phyloP scores from a whole-genome alignment of 176 grass and related monocot genomes.

The Zea luxurians region DNA sequence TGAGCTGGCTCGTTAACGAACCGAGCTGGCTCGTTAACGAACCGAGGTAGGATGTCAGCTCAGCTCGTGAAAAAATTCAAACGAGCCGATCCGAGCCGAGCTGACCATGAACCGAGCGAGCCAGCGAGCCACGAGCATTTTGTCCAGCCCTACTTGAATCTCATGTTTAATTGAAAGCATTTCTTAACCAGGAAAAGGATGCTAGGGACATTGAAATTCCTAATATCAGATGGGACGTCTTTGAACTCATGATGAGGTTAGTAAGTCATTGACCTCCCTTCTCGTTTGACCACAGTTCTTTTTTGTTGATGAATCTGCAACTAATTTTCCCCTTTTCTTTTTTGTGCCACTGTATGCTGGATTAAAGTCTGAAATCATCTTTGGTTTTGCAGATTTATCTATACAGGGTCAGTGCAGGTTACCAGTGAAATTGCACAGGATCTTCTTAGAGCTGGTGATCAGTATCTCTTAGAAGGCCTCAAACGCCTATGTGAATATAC shows the following conservation, averaged over 20 bases:
- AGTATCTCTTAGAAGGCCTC: constrained; percentile 96
- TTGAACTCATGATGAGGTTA: constrained; percentile 97
- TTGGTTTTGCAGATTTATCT: constrained; percentile 86
- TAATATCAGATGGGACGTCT: constrained; percentile 91
- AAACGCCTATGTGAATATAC: constrained; percentile 95
- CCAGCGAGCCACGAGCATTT: no score
- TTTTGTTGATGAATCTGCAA: constrained; percentile 1
- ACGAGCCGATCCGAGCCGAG: no score
- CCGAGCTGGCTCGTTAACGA: no score
- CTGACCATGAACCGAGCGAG: no score
- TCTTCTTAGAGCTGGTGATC: constrained; percentile 93
- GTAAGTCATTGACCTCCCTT: neutral
- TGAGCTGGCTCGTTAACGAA: no score
- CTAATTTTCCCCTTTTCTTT: constrained; percentile 2
- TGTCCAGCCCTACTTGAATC: no score
- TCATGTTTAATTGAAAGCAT: constrained; percentile 19
- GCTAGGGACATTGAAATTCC: constrained; percentile 99
- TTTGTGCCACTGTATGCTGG: constrained; percentile 19
- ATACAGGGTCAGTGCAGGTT: constrained; percentile 87
- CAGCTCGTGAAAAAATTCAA: no score
- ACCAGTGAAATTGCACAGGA: constrained; percentile 85
- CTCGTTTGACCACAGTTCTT: neutral
- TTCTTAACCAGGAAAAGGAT: constrained; percentile 87
- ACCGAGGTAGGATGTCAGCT: no score
- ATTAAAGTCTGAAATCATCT: constrained; percentile 22